These are phyloP conservation scores for Cryptococcus sp. DNA, from an alignment of 1,284 basidiomycete genomes.

Conservation along the genomic window DNA sequence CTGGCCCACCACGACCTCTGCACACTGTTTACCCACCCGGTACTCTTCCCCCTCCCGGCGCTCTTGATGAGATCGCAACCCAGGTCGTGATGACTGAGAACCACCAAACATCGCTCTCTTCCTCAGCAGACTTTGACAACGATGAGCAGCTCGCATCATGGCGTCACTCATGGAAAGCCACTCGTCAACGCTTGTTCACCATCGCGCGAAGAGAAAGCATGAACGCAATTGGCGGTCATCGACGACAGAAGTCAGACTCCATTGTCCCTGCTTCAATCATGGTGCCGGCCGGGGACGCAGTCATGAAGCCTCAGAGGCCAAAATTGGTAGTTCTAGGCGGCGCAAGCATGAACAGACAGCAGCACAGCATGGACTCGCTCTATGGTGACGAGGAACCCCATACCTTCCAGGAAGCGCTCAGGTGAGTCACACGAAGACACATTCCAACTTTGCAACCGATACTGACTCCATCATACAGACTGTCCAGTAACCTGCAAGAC, in stretches of 20 bases:
- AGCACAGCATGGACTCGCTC: slow-evolving; percentile 39
- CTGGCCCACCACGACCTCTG: slow-evolving; percentile 34
- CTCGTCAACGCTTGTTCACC: slow-evolving; percentile 38
- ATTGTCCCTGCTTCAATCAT: slow-evolving; percentile 17
- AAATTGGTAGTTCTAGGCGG: slow-evolving; percentile 27
- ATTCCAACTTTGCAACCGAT: neutral
- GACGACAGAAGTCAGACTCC: slow-evolving; percentile 26
- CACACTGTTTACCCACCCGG: slow-evolving; percentile 38
- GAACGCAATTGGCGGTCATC: slow-evolving; percentile 28
- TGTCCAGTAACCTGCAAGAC: slow-evolving; percentile 32
- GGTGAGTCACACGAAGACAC: slow-evolving; percentile 18
- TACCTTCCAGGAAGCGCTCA: slow-evolving; percentile 31
- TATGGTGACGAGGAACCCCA: slow-evolving; percentile 28
- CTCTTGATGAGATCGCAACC: slow-evolving; percentile 40
- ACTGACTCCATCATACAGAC: slow-evolving; percentile 12
- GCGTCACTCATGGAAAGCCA: slow-evolving; percentile 34
- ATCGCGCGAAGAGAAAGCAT: slow-evolving; percentile 40
- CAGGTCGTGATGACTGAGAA: slow-evolving; percentile 38
- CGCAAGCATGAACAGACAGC: slow-evolving; percentile 28
- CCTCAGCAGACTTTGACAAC: neutral
- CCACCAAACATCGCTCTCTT: slow-evolving; percentile 10
- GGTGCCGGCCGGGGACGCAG: slow-evolving; percentile 4
- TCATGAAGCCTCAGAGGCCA: slow-evolving; percentile 14
- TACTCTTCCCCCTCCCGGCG: slow-evolving; percentile 40
- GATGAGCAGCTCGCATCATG: slow-evolving; percentile 9